A percentile compares a stretch with the other conserved stretches of the same genome.
These are phyloP conservation scores for Suillus sp. DNA, from an alignment of 768 basidiomycete species.

Conservation along the genomic window DNA sequence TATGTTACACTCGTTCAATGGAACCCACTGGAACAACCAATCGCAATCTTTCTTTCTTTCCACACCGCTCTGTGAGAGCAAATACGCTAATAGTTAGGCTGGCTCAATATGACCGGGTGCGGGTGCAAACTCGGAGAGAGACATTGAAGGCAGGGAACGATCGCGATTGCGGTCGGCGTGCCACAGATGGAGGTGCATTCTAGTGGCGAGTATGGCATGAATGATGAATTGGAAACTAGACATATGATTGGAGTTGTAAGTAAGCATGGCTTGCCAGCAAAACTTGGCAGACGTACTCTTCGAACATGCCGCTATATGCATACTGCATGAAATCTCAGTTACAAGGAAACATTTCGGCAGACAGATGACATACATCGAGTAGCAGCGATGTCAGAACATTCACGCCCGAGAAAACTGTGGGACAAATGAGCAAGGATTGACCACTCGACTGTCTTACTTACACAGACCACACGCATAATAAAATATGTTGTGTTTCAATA, in stretches of 20 bases:
- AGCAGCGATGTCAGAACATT: constrained; percentile 10
- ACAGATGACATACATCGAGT: constrained; percentile 3
- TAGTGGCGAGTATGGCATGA: constrained; percentile 11
- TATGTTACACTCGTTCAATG: too few species aligned
- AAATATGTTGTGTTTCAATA: constrained; percentile 12
- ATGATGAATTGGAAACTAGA: constrained; percentile 13
- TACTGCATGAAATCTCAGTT: constrained; percentile 1
- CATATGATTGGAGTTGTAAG: background rate
- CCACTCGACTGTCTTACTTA: background rate
- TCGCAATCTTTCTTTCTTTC: background rate
- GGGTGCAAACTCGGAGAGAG: background rate
- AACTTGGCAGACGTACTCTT: constrained; percentile 6
- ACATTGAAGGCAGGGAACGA: background rate
- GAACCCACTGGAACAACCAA: background rate
- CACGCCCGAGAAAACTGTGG: constrained; percentile 6
- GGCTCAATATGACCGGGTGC: background rate
- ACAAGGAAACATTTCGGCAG: background rate
- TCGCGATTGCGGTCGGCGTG: background rate
- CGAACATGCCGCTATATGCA: constrained; percentile 12
- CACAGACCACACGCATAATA: constrained; percentile 14
- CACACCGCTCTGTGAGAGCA: background rate
- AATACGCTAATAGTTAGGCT: background rate
- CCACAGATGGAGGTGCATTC: constrained; percentile 14
- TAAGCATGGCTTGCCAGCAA: background rate
- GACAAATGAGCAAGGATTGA: too few species aligned